Percentiles rank a stretch among this genome's conserved stretches.
Evolutionary conservation across 192 early-diverging fungal genomes (phyloP).

Genomic region (Umbelopsis sp.): DNA sequence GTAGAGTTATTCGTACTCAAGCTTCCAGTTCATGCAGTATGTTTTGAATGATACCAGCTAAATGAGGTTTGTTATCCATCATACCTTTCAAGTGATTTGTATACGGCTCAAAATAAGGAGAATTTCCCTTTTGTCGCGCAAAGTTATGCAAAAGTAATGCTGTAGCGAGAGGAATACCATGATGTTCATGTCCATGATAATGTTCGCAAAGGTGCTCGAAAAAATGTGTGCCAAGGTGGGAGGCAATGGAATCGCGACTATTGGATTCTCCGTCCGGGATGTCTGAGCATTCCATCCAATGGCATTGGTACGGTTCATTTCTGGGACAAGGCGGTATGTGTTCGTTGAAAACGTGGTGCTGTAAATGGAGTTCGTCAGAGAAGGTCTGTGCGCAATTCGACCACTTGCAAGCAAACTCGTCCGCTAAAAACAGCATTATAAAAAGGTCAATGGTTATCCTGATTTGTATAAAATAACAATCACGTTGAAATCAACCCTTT

Average conservation of each 20-base stretch:
- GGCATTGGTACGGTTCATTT: constrained; percentile 28
- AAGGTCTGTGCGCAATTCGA: constrained; percentile 46
- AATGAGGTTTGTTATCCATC: constrained; percentile 41
- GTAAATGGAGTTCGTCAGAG: constrained; percentile 40
- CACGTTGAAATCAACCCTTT: not conserved
- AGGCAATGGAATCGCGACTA: constrained; percentile 34
- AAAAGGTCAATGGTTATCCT: not conserved
- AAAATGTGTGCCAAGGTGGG: constrained; percentile 53
- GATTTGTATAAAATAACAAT: too few species aligned
- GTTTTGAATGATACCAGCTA: constrained; percentile 42
- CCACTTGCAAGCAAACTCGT: constrained; percentile 50
- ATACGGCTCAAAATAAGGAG: constrained; percentile 46
- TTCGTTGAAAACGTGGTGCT: constrained; percentile 52
- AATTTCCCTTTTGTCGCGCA: constrained; percentile 41
- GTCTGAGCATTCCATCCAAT: constrained; percentile 25
- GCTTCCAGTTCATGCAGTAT: constrained; percentile 39
- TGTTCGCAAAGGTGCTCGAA: not conserved
- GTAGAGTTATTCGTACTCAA: not conserved
- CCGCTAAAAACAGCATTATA: not conserved
- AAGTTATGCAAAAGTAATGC: constrained; percentile 51
- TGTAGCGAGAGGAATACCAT: constrained; percentile 50
- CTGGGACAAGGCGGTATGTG: constrained; percentile 37
- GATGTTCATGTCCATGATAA: not conserved
- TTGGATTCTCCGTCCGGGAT: constrained; percentile 27
- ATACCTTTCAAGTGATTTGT: constrained; percentile 43